phyloP scores from a whole-genome alignment of 352 stramenopile genomes.

The Peronospora destructor region DNA sequence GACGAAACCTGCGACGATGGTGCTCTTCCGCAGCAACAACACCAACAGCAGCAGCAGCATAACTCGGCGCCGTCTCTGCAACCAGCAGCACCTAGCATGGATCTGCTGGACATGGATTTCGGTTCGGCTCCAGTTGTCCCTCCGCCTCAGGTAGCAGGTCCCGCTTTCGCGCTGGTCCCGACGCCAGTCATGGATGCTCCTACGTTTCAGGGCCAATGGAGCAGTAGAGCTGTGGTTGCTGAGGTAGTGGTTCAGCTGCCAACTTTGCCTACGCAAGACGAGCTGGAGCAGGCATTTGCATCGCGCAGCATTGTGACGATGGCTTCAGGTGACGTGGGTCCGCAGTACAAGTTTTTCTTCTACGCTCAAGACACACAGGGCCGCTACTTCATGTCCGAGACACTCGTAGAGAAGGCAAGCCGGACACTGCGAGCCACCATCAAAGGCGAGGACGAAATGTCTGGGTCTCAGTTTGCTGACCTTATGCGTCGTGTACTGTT shows the following conservation, averaged over 20 bases:
- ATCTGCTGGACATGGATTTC: conserved; percentile 79
- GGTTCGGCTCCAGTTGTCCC: conserved; percentile 20
- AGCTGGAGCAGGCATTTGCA: conserved; percentile 63
- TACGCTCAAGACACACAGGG: conserved; percentile 66
- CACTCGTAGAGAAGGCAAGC: conserved; percentile 64
- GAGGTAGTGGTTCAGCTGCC: conserved; percentile 54
- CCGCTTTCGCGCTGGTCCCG: conserved; percentile 43
- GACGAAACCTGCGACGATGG: conserved; percentile 23
- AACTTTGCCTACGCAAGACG: conserved; percentile 44
- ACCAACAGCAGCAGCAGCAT: conserved; percentile 29
- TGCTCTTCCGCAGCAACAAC: conserved; percentile 24
- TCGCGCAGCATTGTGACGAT: conserved; percentile 62
- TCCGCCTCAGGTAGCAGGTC: conserved; percentile 13
- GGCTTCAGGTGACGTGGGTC: conserved; percentile 69
- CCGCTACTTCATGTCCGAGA: conserved; percentile 62
- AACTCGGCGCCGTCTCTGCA: conserved; percentile 27
- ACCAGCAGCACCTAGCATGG: conserved; percentile 36
- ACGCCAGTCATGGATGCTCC: conserved; percentile 68
- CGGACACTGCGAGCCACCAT: conserved; percentile 56
- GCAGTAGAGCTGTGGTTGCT: conserved; percentile 57
- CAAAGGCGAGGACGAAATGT: conserved; percentile 62
- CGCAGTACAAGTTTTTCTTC: conserved; percentile 85
- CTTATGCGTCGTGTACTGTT: conserved; percentile 60
- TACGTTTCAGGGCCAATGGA: conserved; percentile 72
- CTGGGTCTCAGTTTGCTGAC: conserved; percentile 55